Percentiles rank a stretch among this genome's conserved stretches.
These are phyloP conservation scores for Talaromyces liani DNA, from an alignment of 495 filamentous ascomycete genomes.

Conservation along the genomic window DNA sequence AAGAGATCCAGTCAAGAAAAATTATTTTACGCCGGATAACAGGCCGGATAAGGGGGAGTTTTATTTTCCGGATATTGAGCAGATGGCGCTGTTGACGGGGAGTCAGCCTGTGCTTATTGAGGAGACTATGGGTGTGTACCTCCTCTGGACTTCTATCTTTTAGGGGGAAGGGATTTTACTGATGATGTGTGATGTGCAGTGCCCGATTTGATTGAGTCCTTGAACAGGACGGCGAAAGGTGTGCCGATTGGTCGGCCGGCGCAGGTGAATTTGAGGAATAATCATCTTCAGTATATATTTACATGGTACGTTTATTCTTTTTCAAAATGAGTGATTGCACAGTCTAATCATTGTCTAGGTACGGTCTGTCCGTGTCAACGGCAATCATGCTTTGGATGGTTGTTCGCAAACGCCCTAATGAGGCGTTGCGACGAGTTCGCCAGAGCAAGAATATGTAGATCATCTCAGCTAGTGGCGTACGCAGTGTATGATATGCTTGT, in stretches of 20 bases:
- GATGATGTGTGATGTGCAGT: conserved; percentile 35
- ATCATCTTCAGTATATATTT: conserved; percentile 96
- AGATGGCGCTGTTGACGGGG: conserved; percentile 84
- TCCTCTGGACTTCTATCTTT: not conserved
- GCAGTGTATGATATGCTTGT: not conserved
- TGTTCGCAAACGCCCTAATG: conserved; percentile 71
- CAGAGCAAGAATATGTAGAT: conserved; percentile 74
- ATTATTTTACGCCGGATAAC: conserved; percentile 93
- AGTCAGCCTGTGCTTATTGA: conserved; percentile 92
- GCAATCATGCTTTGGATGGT: conserved; percentile 94
- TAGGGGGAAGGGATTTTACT: conserved; percentile 11
- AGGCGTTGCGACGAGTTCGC: conserved; percentile 64
- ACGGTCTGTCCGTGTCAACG: conserved; percentile 77
- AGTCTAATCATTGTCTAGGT: conserved; percentile 48
- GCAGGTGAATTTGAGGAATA: conserved; percentile 91
- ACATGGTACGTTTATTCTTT: conserved; percentile 67
- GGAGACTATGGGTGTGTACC: conserved; percentile 75
- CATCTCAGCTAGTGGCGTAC: not conserved
- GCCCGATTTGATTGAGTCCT: conserved; percentile 64
- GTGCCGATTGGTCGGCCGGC: conserved; percentile 86
- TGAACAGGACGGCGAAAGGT: conserved; percentile 68
- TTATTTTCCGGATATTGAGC: conserved; percentile 86
- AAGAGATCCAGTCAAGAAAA: conserved; percentile 89
- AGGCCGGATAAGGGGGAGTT: conserved; percentile 74
- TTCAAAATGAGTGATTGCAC: not conserved